phyloP scores from a whole-genome alignment of 495 filamentous ascomycete genomes.

The Wilcoxina mikolae region DNA sequence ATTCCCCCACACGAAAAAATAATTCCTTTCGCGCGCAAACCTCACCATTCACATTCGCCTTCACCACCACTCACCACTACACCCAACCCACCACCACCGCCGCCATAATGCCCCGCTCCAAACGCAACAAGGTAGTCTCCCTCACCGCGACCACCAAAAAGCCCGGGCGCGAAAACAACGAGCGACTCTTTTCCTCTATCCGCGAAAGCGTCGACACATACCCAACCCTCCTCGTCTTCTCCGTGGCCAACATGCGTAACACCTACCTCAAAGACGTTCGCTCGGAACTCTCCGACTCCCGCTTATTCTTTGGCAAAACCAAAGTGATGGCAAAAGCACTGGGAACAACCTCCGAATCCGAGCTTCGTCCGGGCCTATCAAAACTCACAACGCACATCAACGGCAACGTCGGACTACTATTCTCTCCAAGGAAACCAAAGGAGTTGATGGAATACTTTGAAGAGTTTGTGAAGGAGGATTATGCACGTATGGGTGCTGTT shows the following conservation, averaged over 20 bases:
- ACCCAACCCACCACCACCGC: not conserved
- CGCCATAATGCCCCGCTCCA: constrained; percentile 79
- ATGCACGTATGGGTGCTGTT: constrained; percentile 68
- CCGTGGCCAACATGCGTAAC: constrained; percentile 96
- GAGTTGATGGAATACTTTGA: constrained; percentile 55
- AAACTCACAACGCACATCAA: constrained; percentile 52
- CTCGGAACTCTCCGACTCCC: constrained; percentile 64
- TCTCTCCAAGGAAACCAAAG: constrained; percentile 56
- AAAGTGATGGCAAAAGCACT: constrained; percentile 95
- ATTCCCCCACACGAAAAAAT: constrained; percentile 2
- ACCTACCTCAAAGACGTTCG: constrained; percentile 88
- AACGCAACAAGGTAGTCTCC: constrained; percentile 75
- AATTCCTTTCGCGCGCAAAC: not conserved
- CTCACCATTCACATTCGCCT: too few species aligned
- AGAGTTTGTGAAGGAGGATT: constrained; percentile 55
- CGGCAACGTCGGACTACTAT: constrained; percentile 79
- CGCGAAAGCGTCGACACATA: constrained; percentile 72
- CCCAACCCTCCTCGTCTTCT: constrained; percentile 83
- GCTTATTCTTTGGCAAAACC: constrained; percentile 97
- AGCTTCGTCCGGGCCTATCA: constrained; percentile 59
- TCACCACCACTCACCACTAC: not conserved
- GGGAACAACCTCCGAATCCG: constrained; percentile 55
- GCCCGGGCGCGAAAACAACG: constrained; percentile 71
- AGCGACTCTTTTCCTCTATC: constrained; percentile 74
- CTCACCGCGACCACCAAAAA: constrained; percentile 85